A percentile compares a stretch with the other conserved stretches of the same genome.
Conservation (phyloP, 2,329 filamentous ascomycete genomes). For the Diaporthe velutina region DNA sequence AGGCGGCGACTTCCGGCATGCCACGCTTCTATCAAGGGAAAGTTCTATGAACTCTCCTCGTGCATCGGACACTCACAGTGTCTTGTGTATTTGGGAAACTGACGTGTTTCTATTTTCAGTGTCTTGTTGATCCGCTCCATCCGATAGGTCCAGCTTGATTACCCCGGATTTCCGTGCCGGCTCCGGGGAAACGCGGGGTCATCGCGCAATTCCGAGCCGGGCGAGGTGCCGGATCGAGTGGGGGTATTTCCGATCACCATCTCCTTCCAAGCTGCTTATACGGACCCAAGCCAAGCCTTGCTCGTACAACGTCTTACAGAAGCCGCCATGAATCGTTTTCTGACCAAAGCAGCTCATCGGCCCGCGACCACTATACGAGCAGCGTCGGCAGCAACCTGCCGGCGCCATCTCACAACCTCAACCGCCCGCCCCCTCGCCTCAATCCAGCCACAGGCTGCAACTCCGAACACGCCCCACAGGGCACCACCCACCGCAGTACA, state of each 20-base stretch:
- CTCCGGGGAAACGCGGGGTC: constrained; percentile 24
- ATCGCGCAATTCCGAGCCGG: constrained; percentile 10
- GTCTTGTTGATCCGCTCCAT: not conserved
- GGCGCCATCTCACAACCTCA: constrained; percentile 23
- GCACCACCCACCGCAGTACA: constrained; percentile 38
- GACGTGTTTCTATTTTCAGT: not conserved
- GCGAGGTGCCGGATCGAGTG: not conserved
- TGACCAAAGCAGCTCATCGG: not conserved
- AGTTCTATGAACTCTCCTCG: not conserved
- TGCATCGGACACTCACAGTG: not conserved
- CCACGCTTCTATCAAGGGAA: not conserved
- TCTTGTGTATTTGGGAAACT: not conserved
- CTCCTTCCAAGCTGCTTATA: not conserved
- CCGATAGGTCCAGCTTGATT: not conserved
- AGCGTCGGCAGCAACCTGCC: not conserved
- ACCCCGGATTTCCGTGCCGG: constrained; percentile 31
- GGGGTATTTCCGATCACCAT: not conserved
- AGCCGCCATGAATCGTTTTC: constrained; percentile 22
- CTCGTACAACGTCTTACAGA: not conserved
- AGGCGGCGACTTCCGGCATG: not conserved
- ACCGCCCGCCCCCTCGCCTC: constrained; percentile 21
- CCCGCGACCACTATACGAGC: not conserved
- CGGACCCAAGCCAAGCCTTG: too few relatives aligned
- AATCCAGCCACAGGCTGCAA: not conserved
- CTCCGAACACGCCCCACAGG: not conserved